A percentile compares a stretch with the other conserved stretches of the same genome.
phyloP scores from a whole-genome alignment of 2,329 filamentous ascomycete genomes.

The Aspergillus pseudoglaucus region DNA sequence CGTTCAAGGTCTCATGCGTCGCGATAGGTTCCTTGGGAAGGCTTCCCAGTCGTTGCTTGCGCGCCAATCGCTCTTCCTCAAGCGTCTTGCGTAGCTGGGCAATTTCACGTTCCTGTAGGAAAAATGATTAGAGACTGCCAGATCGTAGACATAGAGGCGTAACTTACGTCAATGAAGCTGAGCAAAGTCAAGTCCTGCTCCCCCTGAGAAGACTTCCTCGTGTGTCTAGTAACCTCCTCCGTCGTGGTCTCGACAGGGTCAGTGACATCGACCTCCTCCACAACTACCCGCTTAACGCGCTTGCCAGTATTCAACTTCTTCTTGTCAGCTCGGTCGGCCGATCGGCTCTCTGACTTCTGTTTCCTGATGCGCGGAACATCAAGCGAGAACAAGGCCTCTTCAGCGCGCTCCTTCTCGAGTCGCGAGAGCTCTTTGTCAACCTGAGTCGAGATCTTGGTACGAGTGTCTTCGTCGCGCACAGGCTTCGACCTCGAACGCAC shows the following conservation, averaged over 20 bases:
- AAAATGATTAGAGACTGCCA: constrained; percentile 2
- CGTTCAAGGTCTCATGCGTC: constrained; percentile 32
- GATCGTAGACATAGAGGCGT: not conserved
- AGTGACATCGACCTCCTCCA: constrained; percentile 28
- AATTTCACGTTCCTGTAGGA: constrained; percentile 41
- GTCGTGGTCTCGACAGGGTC: constrained; percentile 24
- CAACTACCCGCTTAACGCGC: constrained; percentile 31
- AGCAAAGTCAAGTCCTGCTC: constrained; percentile 46
- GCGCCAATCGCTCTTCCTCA: constrained; percentile 48
- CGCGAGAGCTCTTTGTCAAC: constrained; percentile 31
- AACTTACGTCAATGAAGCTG: constrained; percentile 46
- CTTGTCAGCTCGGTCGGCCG: constrained; percentile 13
- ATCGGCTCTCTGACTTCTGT: constrained; percentile 8
- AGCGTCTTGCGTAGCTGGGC: constrained; percentile 49
- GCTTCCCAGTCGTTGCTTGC: constrained; percentile 33
- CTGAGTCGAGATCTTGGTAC: constrained; percentile 25
- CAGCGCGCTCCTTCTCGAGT: constrained; percentile 31
- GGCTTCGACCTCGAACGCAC: constrained; percentile 20
- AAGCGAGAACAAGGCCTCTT: constrained; percentile 34
- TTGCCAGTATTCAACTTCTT: constrained; percentile 34
- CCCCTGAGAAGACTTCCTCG: constrained; percentile 18
- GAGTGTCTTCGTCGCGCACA: constrained; percentile 22
- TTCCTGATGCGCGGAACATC: constrained; percentile 18
- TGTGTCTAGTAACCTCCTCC: constrained; percentile 19
- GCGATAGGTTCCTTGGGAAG: constrained; percentile 25